phyloP scores from a whole-genome alignment of 75 land plant species.

The Azolla pinnata region DNA sequence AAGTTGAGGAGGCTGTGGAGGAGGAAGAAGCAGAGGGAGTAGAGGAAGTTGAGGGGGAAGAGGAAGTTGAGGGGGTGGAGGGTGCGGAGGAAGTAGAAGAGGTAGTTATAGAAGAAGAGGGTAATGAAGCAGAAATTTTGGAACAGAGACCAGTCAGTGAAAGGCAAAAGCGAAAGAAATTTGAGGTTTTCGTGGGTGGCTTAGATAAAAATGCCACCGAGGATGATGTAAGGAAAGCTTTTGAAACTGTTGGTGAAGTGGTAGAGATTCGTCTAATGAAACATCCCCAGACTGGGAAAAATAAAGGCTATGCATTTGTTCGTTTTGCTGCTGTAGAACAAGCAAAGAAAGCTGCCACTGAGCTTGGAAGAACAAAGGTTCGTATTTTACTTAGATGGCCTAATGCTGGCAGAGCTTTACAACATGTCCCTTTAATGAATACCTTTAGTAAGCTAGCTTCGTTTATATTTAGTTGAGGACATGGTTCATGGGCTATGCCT shows the following conservation, averaged over 20 bases:
- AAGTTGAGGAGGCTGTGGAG: slow-evolving; percentile 20
- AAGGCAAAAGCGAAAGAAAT: slow-evolving; percentile 43
- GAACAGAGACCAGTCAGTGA: slow-evolving; percentile 30
- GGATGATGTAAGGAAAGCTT: slow-evolving; percentile 59
- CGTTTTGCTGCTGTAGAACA: slow-evolving; percentile 68
- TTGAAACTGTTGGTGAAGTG: slow-evolving; percentile 59
- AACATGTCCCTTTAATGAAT: too few species aligned
- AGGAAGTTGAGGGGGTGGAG: slow-evolving; percentile 9
- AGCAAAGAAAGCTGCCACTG: slow-evolving; percentile 56
- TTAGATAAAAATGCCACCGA: slow-evolving; percentile 72
- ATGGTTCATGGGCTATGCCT: background rate
- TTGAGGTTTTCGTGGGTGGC: slow-evolving; percentile 89
- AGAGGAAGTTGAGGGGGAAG: slow-evolving; percentile 8
- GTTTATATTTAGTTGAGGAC: background rate
- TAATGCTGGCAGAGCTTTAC: background rate
- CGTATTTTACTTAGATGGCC: slow-evolving; percentile 14
- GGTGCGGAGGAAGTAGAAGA: slow-evolving; percentile 10
- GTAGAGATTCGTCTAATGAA: slow-evolving; percentile 61
- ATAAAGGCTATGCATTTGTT: slow-evolving; percentile 88
- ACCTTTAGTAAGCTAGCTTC: background rate
- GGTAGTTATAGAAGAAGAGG: slow-evolving; percentile 21
- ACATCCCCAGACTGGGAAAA: slow-evolving; percentile 73
- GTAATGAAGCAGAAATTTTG: slow-evolving; percentile 22
- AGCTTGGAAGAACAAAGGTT: slow-evolving; percentile 52
- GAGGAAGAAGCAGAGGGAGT: slow-evolving; percentile 18